A percentile compares a stretch with the other conserved stretches of the same genome.
These are phyloP conservation scores for Leccinum fallax DNA, from an alignment of 1,284 basidiomycete genomes.

Conservation along the genomic window DNA sequence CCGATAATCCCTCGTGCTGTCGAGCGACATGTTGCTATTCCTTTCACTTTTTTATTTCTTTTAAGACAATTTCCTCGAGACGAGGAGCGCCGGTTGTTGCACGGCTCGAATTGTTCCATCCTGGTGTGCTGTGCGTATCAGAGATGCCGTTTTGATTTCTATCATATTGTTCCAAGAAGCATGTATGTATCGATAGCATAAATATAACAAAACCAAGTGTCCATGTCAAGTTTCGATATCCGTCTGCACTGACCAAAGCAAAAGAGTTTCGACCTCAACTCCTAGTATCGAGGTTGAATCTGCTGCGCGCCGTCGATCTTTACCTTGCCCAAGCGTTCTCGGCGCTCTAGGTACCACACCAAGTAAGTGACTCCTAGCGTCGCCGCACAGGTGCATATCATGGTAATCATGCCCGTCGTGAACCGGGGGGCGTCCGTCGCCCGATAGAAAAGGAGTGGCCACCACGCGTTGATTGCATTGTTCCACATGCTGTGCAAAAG, in stretches of 20 bases:
- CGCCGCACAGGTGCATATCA: conserved; percentile 58
- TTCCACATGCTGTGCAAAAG: conserved; percentile 61
- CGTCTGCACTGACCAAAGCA: not conserved
- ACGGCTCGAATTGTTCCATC: not conserved
- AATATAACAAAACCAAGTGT: not conserved
- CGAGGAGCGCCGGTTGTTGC: not conserved
- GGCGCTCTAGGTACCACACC: conserved; percentile 57
- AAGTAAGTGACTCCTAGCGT: conserved; percentile 58
- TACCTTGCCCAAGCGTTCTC: conserved; percentile 37
- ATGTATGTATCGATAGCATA: conserved; percentile 30
- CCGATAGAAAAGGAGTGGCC: conserved; percentile 67
- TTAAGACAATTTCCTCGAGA: not conserved
- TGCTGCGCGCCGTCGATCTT: not conserved
- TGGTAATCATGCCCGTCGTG: conserved; percentile 65
- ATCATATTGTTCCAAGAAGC: conserved; percentile 1
- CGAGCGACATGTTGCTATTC: conserved; percentile 17
- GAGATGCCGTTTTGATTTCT: not conserved
- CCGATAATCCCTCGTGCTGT: conserved; percentile 19
- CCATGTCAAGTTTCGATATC: not conserved
- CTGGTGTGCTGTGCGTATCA: conserved; percentile 17
- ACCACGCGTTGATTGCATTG: conserved; percentile 71
- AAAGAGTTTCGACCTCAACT: not conserved
- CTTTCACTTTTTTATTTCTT: not conserved
- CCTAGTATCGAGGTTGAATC: not conserved
- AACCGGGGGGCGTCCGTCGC: conserved; percentile 68